A percentile compares a stretch with the other conserved stretches of the same genome.
Evolutionary conservation across 441 rosid genomes (phyloP).

Genomic region (Theobroma grandiflorum): DNA sequence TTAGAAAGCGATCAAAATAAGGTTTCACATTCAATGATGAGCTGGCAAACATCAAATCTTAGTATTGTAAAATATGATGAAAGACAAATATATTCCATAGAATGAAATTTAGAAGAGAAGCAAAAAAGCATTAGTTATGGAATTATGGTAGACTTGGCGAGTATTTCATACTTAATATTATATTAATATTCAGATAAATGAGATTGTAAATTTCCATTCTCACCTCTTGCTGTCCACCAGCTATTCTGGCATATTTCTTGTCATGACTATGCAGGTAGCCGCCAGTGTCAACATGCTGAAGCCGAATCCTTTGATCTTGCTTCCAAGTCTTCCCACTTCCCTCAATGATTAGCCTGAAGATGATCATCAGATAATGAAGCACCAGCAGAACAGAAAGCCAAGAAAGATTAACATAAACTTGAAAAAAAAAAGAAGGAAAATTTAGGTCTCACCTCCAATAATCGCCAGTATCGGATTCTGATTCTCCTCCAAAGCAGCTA

Average conservation of each 20-base stretch:
- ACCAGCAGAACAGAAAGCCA: constrained; percentile 23
- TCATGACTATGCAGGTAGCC: constrained; percentile 97
- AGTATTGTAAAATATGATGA: neutral
- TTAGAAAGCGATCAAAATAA: neutral
- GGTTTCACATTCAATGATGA: neutral
- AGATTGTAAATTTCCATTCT: constrained; percentile 23
- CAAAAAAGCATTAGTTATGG: neutral
- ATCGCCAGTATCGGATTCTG: constrained; percentile 96
- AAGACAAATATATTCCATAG: neutral
- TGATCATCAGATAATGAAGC: constrained; percentile 19
- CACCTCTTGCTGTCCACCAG: constrained; percentile 99
- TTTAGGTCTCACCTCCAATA: constrained; percentile 74
- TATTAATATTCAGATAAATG: neutral
- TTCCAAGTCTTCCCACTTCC: constrained; percentile 95
- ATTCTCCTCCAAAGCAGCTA: constrained; percentile 95
- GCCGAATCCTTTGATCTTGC: constrained; percentile 89
- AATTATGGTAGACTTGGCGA: neutral
- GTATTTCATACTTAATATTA: neutral
- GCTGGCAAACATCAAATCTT: neutral
- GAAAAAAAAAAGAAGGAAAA: neutral
- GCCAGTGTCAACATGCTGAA: constrained; percentile 92
- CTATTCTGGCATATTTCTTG: constrained; percentile 92
- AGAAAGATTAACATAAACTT: neutral
- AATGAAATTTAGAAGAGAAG: neutral
- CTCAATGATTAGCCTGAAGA: constrained; percentile 77